Base-by-base conservation (phyloP, 257 asterid genomes). In the Misopates orontium region DNA sequence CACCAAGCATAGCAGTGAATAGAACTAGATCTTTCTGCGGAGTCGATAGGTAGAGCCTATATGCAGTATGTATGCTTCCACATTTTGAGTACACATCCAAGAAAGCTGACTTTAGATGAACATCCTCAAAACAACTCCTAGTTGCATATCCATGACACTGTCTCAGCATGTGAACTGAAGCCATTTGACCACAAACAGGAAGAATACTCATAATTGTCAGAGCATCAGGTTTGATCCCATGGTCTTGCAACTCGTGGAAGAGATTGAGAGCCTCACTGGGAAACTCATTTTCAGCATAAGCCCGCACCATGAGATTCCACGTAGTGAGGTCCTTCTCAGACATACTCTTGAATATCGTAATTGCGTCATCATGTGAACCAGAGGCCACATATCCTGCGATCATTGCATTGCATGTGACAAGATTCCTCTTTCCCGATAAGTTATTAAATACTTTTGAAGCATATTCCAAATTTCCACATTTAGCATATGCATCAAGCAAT, bases 1-100 rank as follows among this genome's bases (percentile, higher is more conserved):
- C 97, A 60, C 97, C 97, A 69, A 87, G 69, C 96, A 90, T 85
- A 40, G 97, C 83, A 5, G 96, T 90, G 81, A 82, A 84, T 41
- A 80, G 60, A 72, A 90, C 88, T 55, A 90, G 84, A 72, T 90
- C 95, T 72, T 81, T 90, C 28, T 50, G 42, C 18, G 75, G 73
- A 60, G 83, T 77, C 31, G 91, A 87, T 49, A 69, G 78, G 73
- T 80, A 90, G 79, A 90, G 79, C 71, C 78, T 85, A 71, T 58
- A 73, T 41, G 97, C 89, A 66, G 70, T 78, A 28, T 58, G 76
- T 56, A 90, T 67, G 76, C 67, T 83, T 73, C 95, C 97, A 76
- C 96, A 85, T 81, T 86, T 87, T 18, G 97, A 82, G 63, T 90
- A 87, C 51, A 76, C 77, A 64, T 85, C 96, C 44, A 90, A 51